Conservation (phyloP, 2,329 filamentous ascomycete genomes). For the Colletotrichum neosansevieriae region DNA sequence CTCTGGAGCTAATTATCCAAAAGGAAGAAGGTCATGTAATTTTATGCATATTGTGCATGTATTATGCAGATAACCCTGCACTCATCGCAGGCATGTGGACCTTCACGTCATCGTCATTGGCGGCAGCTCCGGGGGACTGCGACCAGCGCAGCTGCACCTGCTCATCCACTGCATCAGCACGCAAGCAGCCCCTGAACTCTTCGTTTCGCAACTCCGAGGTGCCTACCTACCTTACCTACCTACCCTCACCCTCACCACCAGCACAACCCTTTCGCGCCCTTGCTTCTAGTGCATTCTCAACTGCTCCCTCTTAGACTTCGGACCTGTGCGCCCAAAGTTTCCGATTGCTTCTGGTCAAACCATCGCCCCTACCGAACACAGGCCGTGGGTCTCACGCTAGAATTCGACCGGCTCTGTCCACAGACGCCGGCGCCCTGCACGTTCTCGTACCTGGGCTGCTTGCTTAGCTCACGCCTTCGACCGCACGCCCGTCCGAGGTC, state of each 20-base stretch:
- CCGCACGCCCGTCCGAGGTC: conserved; percentile 35
- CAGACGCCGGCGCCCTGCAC: conserved; percentile 15
- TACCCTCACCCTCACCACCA: conserved; percentile 2
- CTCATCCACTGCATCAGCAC: conserved; percentile 14
- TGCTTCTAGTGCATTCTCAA: conserved; percentile 27
- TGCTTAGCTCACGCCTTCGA: conserved; percentile 25
- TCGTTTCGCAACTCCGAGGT: conserved; percentile 31
- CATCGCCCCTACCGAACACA: conserved; percentile 26
- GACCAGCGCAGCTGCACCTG: conserved; percentile 27
- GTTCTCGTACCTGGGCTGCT: conserved; percentile 13
- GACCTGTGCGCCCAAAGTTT: conserved; percentile 36
- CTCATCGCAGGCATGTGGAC: conserved; percentile 27
- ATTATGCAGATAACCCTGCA: conserved; percentile 16
- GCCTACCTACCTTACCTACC: conserved; percentile 1
- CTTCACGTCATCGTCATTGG: conserved; percentile 38
- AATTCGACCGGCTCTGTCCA: conserved; percentile 14
- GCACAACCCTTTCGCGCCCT: conserved; percentile 8
- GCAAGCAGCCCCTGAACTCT: conserved; percentile 15
- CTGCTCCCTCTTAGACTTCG: conserved; percentile 29
- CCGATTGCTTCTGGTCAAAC: conserved; percentile 28
- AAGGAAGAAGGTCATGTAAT: neutral
- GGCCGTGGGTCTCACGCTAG: conserved; percentile 27
- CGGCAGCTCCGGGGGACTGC: conserved; percentile 29
- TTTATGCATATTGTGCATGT: neutral
- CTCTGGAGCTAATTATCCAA: neutral